Percentiles rank a stretch among this genome's conserved stretches.
Evolutionary conservation across 1,139 yeast genomes (phyloP).

Genomic region (Suhomyces guaymorum): DNA sequence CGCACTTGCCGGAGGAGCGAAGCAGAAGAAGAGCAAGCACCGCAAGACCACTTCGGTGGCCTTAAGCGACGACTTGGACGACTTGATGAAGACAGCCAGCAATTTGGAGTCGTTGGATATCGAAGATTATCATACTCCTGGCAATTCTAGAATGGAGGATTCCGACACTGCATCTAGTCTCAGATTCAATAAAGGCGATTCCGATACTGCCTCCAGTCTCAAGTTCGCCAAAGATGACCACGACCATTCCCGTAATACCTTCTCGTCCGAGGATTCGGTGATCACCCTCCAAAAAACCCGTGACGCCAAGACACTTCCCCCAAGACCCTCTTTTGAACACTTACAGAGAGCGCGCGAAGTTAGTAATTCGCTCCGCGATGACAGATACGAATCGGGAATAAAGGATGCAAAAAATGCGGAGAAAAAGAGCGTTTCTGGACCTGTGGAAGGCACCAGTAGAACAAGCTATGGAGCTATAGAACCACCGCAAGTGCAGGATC

Average conservation of each 20-base stretch:
- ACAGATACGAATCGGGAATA: neutral
- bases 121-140: neutral
- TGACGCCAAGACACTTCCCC: constrained; percentile 27
- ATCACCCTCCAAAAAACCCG: constrained; percentile 9
- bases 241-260: no score
- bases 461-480: no score
- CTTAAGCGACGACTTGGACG: constrained; percentile 42
- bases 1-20: no score
- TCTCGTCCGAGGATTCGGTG: constrained; percentile 2
- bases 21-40: constrained; percentile 11
- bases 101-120: constrained; percentile 17
- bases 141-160: neutral
- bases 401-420: no score
- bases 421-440: no score
- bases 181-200: neutral
- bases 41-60: constrained; percentile 11
- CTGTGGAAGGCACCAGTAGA: no score
- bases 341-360: constrained; percentile 35
- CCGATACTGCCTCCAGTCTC: no score
- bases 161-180: no score
- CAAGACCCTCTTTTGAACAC: constrained; percentile 38
- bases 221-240: no score
- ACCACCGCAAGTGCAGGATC: no score
- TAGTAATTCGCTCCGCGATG: constrained; percentile 18
- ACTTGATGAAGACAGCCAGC: constrained; percentile 42